These are phyloP conservation scores for Tylopilus sp. DNA, from an alignment of 768 basidiomycete genomes.

Conservation along the genomic window DNA sequence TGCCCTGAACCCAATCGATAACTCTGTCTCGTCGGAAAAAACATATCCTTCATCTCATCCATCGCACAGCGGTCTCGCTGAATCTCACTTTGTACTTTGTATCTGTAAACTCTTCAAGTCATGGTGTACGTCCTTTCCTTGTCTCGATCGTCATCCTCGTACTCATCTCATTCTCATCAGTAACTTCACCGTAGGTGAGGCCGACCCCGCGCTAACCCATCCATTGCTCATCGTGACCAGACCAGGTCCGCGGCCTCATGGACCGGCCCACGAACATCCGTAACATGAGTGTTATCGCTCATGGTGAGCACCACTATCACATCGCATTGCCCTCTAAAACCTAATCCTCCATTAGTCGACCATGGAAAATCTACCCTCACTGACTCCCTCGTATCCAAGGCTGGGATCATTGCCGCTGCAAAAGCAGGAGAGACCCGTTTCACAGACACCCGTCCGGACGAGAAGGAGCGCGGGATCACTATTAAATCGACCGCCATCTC, in stretches of 20 bases:
- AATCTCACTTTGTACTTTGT: slow-evolving; percentile 15
- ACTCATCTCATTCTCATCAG: slow-evolving; percentile 41
- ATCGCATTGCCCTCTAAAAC: slow-evolving; percentile 16
- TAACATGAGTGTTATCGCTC: slow-evolving; percentile 93
- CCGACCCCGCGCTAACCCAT: not conserved
- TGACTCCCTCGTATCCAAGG: slow-evolving; percentile 98
- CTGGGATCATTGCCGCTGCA: slow-evolving; percentile 93
- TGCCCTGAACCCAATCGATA: slow-evolving; percentile 50
- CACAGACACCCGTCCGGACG: slow-evolving; percentile 95
- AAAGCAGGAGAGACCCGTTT: slow-evolving; percentile 97
- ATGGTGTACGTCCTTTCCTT: slow-evolving; percentile 70
- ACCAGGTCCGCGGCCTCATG: slow-evolving; percentile 87
- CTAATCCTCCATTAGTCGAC: slow-evolving; percentile 63
- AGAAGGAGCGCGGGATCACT: slow-evolving; percentile 99
- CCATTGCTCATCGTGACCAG: slow-evolving; percentile 35
- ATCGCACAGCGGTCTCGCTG: slow-evolving; percentile 28
- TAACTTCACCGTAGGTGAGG: slow-evolving; percentile 87
- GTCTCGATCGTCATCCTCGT: slow-evolving; percentile 2
- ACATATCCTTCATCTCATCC: slow-evolving; percentile 12
- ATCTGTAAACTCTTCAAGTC: slow-evolving; percentile 48
- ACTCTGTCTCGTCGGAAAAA: slow-evolving; percentile 16
- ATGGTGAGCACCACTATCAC: slow-evolving; percentile 51
- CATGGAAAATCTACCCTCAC: slow-evolving; percentile 99
- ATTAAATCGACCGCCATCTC: slow-evolving; percentile 99
- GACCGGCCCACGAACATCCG: slow-evolving; percentile 89